Base-by-base conservation (phyloP, 352 stramenopile genomes). In the Globisporangium spiculum region DNA sequence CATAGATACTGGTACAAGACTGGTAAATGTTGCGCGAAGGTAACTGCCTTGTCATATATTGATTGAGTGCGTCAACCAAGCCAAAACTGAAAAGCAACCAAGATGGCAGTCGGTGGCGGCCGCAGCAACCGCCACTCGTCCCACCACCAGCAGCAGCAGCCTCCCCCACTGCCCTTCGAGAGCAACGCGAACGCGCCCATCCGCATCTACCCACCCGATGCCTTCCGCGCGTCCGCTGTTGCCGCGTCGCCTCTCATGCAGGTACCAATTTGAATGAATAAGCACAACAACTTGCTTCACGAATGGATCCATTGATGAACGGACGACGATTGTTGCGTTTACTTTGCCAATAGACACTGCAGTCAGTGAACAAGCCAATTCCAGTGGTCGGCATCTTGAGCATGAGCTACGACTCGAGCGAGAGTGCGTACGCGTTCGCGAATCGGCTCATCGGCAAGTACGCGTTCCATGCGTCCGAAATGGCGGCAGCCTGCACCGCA, bases 361-460 rank as follows among this genome's bases (percentile, higher is more conserved):
- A 84, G 48, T 60, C 66, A 1, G 64, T 81, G 9, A 26, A 57
- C 63, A 80, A 80, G 60, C 66, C 72, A 1, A 77, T 81, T 0
- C 75, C 79, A 0, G 75, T 90, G 34, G 73, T 93, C 10, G 83
- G 80, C 26, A 41, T 91, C 8, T 63, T 91, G 1, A 81, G 77
- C 59, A 62, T 69, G 24, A 80, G 77, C 27, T 77, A 66, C 5
- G 74, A 70, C 9, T 84, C 75, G 16, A 70, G 59, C 0, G 76
- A 74, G 30, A 64, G 71, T 16, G 69, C 76, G 20, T 81, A 77
- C 56, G 70, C 79, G 48, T 84, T 92, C 53, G 71, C 79, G 27
- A 93, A 93, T 52, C 81, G 82, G 1, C 20, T 93, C 5, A 86
- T 93, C 7, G 83, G 85, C 8, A 81, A 75, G 53, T 71, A 67